Evolutionary conservation across 2,329 filamentous ascomycete genomes (phyloP).

Genomic region (Fusarium sp.): DNA sequence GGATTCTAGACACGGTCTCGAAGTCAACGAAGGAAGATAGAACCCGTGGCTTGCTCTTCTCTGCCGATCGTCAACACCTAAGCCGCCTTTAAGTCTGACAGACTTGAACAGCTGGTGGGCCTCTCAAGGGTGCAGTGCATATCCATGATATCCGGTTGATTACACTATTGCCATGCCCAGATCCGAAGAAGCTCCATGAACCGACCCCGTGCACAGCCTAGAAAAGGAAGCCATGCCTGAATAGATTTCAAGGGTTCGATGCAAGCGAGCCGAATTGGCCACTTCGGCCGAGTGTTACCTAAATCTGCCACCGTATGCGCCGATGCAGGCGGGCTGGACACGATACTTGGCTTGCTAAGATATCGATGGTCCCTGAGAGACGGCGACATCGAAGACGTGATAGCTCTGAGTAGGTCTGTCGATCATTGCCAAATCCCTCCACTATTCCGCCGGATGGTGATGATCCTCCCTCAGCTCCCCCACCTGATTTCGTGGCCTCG

Average conservation of each 20-base stretch:
- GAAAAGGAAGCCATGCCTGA: background rate
- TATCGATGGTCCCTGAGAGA: background rate
- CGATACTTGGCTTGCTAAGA: background rate
- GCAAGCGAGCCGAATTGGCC: background rate
- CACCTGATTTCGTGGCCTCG: constrained; percentile 8
- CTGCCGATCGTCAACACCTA: constrained; percentile 13
- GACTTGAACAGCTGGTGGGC: constrained; percentile 1
- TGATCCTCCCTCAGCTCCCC: constrained; percentile 24
- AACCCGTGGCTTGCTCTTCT: constrained; percentile 2
- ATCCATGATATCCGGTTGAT: background rate
- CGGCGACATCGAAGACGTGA: background rate
- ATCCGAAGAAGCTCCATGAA: background rate
- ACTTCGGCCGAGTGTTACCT: background rate
- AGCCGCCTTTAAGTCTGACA: constrained; percentile 13
- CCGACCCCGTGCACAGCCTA: background rate
- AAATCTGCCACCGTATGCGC: background rate
- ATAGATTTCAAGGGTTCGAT: background rate
- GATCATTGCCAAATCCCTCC: constrained; percentile 12
- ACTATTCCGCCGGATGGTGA: background rate
- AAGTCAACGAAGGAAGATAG: constrained; percentile 3
- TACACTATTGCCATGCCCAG: background rate
- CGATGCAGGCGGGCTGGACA: background rate
- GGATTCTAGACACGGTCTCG: constrained; percentile 15
- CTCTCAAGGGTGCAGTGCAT: constrained; percentile 1
- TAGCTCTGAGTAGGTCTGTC: constrained; percentile 10